Percentiles rank a stretch among this genome's conserved stretches.
Conservation (phyloP, 345 rosid species). For the Brassica incana region DNA sequence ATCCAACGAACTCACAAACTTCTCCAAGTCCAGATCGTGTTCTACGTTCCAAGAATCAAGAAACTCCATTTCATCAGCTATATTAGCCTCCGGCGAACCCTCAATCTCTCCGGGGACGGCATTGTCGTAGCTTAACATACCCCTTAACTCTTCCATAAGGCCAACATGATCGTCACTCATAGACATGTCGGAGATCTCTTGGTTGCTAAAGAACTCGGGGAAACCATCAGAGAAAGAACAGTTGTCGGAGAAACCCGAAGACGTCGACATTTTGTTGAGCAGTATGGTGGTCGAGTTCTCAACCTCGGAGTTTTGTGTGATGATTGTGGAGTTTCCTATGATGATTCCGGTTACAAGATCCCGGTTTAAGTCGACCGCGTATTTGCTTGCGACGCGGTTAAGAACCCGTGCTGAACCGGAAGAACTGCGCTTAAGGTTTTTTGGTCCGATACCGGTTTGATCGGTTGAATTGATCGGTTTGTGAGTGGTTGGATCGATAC, state of each 20-base stretch:
- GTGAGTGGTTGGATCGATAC: constrained; percentile 49
- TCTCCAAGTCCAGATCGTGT: constrained; percentile 1
- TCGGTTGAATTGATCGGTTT: constrained; percentile 33
- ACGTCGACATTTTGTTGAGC: constrained; percentile 11
- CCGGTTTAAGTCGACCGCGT: constrained; percentile 31
- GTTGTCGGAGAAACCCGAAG: constrained; percentile 14
- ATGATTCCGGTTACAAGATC: constrained; percentile 30
- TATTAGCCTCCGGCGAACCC: constrained; percentile 9
- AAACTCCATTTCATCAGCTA: constrained; percentile 15
- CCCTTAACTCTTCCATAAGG: constrained; percentile 33
- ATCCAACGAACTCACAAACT: constrained; percentile 11
- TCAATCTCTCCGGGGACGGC: background rate
- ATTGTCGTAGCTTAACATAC: constrained; percentile 12
- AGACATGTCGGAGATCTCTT: constrained; percentile 17
- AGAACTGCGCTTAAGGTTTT: background rate
- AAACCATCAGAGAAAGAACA: constrained; percentile 16
- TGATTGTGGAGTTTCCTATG: constrained; percentile 10
- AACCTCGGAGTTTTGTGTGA: constrained; percentile 16
- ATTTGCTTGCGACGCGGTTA: constrained; percentile 35
- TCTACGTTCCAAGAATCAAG: constrained; percentile 26
- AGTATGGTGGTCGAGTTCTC: background rate
- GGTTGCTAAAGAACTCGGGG: constrained; percentile 11
- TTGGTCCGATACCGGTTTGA: background rate
- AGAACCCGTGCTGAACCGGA: constrained; percentile 28
- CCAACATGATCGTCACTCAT: constrained; percentile 13